Evolutionary conservation across 371 early-diverging fungal genomes (phyloP), one percentile per base, ranked within the genome.

Genomic region (Lichtheimia ramosa): DNA sequence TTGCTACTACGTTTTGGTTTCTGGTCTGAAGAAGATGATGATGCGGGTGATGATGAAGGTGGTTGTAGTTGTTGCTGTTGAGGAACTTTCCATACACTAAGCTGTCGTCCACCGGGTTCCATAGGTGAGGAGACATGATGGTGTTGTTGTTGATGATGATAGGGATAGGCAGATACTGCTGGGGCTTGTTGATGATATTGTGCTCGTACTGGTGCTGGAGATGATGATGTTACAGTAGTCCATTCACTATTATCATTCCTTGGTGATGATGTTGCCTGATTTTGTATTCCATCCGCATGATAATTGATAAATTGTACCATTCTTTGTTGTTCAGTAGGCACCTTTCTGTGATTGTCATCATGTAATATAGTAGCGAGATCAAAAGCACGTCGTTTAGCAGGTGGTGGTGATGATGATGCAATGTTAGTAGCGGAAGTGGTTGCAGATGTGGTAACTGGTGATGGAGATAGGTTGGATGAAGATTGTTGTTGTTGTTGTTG

Each of bases 1-100:
- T 70, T 70, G 27, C 58, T 59, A 41, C 59, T 63, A 42, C 48
- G 53, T 39, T 60, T 70, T 28, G 39, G 21, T 27, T 41, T n/a
- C 41, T 55, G 56, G 8, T 55, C 21, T 40, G 46, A 46, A 16
- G 52, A 24, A 16, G 52, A 24, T 54, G 42, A 7, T 54, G 54
- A 7, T 54, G 54, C 18, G 18, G 54, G 21, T 54, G 54, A 40
- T 34, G 28, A 18, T 15, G 40, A 41, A 23, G 40, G n/a, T 34
- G 24, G 15, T 13, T 8, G 10, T 40, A 21, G 46, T 46, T 5
- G 46, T n/a, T 46, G 46, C n/a, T 43, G 39, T 3, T 52, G 64
- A 50, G 24, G 59, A 13, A 46, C 59, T 20, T 58, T 58, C 59
- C 59, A 58, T 14, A 58, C 59, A 40, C 48, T 34, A 8, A 58